These are phyloP conservation scores for Claviceps sp. DNA, from an alignment of 2,329 filamentous ascomycete species.

Conservation along the genomic window DNA sequence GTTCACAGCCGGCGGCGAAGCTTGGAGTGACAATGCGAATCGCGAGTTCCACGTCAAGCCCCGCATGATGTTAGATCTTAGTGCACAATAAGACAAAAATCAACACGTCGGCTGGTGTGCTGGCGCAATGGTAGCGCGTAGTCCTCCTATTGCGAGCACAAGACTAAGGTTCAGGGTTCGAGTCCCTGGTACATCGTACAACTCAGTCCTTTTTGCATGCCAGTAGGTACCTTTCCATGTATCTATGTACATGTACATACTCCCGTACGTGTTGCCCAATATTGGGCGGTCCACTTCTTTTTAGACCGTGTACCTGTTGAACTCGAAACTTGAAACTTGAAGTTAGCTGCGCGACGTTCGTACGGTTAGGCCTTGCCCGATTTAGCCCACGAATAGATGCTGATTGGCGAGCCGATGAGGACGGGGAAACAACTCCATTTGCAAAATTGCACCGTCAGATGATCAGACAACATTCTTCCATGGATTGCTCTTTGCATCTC, in stretches of 20 bases:
- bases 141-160: background rate
- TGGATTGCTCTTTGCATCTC: background rate
- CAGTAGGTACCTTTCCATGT: too few species aligned
- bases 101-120: background rate
- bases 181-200: slow-evolving; percentile 4
- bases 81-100: accelerated
- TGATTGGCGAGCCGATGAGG: background rate
- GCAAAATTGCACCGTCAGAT: too few species aligned
- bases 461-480: background rate
- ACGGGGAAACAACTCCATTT: too few species aligned
- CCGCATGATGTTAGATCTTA: too few species aligned
- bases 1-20: too few species aligned
- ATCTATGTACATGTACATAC: too few species aligned
- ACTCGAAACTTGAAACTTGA: too few species aligned
- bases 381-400: background rate
- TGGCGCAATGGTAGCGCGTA: slow-evolving; percentile 6
- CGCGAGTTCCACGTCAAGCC: background rate
- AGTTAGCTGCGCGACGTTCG: too few species aligned
- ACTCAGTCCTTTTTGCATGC: background rate
- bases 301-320: too few species aligned
- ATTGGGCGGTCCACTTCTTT: too few species aligned
- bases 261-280: too few species aligned
- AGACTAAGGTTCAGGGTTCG: slow-evolving; percentile 6
- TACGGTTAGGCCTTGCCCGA: background rate
- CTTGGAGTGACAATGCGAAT: background rate